phyloP scores from a whole-genome alignment of 208 protist species.

The Zelonia costaricensis region DNA sequence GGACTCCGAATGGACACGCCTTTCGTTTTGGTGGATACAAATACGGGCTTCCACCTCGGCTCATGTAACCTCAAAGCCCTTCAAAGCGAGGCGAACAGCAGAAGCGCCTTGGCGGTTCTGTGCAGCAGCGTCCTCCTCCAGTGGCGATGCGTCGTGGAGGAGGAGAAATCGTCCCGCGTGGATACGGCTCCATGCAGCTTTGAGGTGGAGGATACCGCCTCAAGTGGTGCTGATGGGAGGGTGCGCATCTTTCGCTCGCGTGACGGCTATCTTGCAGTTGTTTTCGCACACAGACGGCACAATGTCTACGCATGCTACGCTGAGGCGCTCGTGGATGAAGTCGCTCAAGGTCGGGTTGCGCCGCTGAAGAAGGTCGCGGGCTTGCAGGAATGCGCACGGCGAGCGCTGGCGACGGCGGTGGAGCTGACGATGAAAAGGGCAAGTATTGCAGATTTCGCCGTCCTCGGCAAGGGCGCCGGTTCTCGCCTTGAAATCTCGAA shows the following conservation, averaged over 20 bases:
- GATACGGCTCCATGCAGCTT: no score
- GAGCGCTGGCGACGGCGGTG: no score
- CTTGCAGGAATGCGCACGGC: not conserved
- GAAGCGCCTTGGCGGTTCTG: conserved; percentile 8
- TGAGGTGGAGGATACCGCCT: not conserved
- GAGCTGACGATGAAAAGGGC: no score
- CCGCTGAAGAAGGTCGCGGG: not conserved
- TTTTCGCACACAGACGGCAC: not conserved
- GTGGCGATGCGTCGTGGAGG: not conserved
- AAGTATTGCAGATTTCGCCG: no score
- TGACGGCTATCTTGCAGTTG: not conserved
- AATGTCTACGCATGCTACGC: not conserved
- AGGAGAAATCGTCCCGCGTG: not conserved
- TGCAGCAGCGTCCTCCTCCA: conserved; percentile 6
- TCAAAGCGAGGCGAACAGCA: not conserved
- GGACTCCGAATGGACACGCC: conserved; percentile 7
- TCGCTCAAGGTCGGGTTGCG: no score
- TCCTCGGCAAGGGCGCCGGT: no score
- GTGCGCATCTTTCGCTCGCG: not conserved
- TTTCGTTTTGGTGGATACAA: conserved; percentile 12
- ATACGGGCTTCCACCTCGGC: conserved; percentile 12
- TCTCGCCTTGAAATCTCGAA: no score
- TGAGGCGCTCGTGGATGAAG: not conserved
- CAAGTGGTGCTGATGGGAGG: not conserved
- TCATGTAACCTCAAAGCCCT: not conserved